Evolutionary conservation across 768 basidiomycete genomes (phyloP), one percentile per base, ranked within the genome.

Genomic region (Daedalea quercina): DNA sequence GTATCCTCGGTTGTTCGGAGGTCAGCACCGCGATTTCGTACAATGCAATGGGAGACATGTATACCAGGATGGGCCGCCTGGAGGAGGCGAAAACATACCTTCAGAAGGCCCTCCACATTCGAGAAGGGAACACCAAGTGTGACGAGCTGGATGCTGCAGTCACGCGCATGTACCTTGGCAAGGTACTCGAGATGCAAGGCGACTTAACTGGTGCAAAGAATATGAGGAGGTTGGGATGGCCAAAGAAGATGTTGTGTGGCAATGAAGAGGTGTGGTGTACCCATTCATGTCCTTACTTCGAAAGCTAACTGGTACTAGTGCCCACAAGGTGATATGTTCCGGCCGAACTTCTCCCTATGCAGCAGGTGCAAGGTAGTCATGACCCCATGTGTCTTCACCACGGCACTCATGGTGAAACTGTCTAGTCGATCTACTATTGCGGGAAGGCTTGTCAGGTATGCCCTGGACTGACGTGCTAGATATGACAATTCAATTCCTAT

Each of bases 41-140:
- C 40, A 69, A 73, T 48, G 65, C 62, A 17, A 58, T 74, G 1
- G 73, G 67, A 25, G 70, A 72, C 47, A 47, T 68, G 1, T 69
- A 71, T 46, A 60, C 68, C 9, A 60, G 63, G 40, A 62, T 69
- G 60, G 65, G 62, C 23, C 65, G 61, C 34, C 55, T 71, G 11
- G 66, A 66, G 43, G 69, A 72, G 3, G 72, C 74, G 1, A 70
- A 73, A 57, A 63, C 57, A 1, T 64, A 70, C 47, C 57, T 73
- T 12, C 56, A 57, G 25, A 62, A 66, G 52, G 70, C 69, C 17
- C 24, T 67, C 19, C 26, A 35, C 3, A 56, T 72, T 26, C 59
- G 71, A 45, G 58, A 57, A 15, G 59, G 34, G 25, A 26, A 12
- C 23, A 60, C 60, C 3, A 50, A 56, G n/a, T 12, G 11, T 3